Evolutionary conservation across 148 eudicot genomes (phyloP).

Genomic region (Tetragonia tetragonoides): DNA sequence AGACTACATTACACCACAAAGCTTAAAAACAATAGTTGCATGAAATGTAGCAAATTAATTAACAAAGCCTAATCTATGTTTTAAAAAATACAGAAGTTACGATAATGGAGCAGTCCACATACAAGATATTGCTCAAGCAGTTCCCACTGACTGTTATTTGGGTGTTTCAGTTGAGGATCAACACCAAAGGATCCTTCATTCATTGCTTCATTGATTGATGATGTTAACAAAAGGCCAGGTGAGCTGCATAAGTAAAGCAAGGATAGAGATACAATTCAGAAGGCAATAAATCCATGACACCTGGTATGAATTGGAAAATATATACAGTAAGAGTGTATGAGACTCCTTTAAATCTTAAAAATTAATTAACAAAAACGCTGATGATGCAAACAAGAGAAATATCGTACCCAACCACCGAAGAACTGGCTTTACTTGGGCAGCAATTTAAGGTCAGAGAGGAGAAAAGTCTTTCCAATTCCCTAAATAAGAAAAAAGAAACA

Average conservation of each 20-base stretch:
- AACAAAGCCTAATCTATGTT: not conserved
- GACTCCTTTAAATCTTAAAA: not conserved
- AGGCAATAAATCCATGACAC: constrained; percentile 4
- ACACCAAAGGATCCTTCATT: constrained; percentile 45
- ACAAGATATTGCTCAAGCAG: constrained; percentile 88
- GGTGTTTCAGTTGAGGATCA: constrained; percentile 41
- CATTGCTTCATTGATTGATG: constrained; percentile 60
- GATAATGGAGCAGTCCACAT: constrained; percentile 24
- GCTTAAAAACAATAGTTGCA: too few species aligned
- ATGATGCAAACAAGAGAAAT: constrained; percentile 10
- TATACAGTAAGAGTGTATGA: not conserved
- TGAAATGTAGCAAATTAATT: too few species aligned
- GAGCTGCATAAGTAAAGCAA: constrained; percentile 28
- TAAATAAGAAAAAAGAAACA: constrained; percentile 21
- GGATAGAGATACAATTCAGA: not conserved
- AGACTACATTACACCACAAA: too few species aligned
- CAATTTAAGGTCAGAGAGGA: constrained; percentile 71
- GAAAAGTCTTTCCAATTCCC: constrained; percentile 89
- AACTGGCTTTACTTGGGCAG: constrained; percentile 54
- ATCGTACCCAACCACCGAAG: constrained; percentile 51
- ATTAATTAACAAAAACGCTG: not conserved
- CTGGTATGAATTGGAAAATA: not conserved
- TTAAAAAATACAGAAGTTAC: not conserved
- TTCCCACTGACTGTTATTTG: constrained; percentile 72
- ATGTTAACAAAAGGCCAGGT: constrained; percentile 60